Evolutionary conservation across 2,329 filamentous ascomycete genomes (phyloP).

Genomic region (Hypoxylon sp.): DNA sequence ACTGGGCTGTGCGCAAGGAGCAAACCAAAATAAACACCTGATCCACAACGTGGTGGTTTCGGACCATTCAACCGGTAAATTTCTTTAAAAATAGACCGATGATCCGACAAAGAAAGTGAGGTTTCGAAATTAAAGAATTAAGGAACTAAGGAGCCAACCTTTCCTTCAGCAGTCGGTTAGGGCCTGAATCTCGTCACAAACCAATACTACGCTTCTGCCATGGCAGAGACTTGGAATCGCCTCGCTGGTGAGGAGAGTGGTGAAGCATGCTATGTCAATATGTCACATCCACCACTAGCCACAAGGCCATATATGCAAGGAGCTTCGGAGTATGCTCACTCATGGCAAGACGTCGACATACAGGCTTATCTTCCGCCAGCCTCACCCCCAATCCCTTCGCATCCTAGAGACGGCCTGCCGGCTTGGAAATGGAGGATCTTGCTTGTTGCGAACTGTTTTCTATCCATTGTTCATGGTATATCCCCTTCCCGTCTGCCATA

Average conservation of each 20-base stretch:
- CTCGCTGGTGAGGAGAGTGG: not conserved
- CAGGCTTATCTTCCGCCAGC: not conserved
- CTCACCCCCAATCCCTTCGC: not conserved
- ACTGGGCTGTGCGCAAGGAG: not conserved
- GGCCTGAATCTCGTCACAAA: not conserved
- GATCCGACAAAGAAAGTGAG: not conserved
- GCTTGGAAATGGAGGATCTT: constrained; percentile 45
- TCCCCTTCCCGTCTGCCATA: not conserved
- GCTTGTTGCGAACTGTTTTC: constrained; percentile 43
- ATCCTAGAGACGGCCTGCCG: constrained; percentile 34
- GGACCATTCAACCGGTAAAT: not conserved
- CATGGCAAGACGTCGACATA: not conserved
- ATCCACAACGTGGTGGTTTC: not conserved
- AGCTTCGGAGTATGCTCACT: not conserved
- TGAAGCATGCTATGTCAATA: not conserved
- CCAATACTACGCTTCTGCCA: not conserved
- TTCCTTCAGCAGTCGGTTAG: not conserved
- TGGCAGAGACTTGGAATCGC: not conserved
- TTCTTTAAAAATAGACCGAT: not conserved
- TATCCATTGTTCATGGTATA: constrained; percentile 47
- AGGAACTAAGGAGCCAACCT: not conserved
- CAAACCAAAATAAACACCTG: not conserved
- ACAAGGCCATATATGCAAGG: not conserved
- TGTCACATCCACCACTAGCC: not conserved
- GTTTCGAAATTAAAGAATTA: not conserved